phyloP scores from a whole-genome alignment of 345 rosid species.

The Corchorus capsularis region DNA sequence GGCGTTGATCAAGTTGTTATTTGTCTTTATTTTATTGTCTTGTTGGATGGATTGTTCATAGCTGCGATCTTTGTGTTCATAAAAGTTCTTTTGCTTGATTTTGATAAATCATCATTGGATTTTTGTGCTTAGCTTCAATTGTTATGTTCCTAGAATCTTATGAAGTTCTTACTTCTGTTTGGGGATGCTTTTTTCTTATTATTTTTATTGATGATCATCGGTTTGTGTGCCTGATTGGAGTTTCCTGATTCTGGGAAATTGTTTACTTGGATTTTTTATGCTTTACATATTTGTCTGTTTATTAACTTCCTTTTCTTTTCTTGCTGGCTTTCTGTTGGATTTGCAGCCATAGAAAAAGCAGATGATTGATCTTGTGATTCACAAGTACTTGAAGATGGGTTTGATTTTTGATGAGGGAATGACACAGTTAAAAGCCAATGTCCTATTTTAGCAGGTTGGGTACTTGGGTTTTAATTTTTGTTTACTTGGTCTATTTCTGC shows the following conservation, averaged over 20 bases:
- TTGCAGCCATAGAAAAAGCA: background rate
- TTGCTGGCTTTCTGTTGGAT: background rate
- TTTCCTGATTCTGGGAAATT: background rate
- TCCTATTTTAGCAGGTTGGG: background rate
- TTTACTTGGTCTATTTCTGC: background rate
- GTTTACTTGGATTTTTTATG: background rate
- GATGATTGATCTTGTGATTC: background rate
- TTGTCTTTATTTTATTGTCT: background rate
- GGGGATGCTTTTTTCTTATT: background rate
- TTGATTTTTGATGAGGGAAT: background rate
- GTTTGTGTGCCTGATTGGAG: background rate
- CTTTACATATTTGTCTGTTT: background rate
- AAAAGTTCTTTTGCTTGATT: background rate
- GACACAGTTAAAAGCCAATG: background rate
- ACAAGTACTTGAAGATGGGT: background rate
- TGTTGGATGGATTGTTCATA: constrained; percentile 3
- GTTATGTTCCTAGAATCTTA: background rate
- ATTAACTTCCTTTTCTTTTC: background rate
- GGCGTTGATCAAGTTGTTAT: background rate
- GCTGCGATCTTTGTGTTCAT: constrained; percentile 5
- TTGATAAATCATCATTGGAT: constrained; percentile 18
- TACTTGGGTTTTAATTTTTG: background rate
- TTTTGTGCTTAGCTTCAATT: constrained; percentile 1
- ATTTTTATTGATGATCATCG: background rate
- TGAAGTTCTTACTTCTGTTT: background rate